Evolutionary conservation across 352 stramenopile species (phyloP), one percentile per base, ranked within the genome.

Genomic region (Pythium aristosporum): DNA sequence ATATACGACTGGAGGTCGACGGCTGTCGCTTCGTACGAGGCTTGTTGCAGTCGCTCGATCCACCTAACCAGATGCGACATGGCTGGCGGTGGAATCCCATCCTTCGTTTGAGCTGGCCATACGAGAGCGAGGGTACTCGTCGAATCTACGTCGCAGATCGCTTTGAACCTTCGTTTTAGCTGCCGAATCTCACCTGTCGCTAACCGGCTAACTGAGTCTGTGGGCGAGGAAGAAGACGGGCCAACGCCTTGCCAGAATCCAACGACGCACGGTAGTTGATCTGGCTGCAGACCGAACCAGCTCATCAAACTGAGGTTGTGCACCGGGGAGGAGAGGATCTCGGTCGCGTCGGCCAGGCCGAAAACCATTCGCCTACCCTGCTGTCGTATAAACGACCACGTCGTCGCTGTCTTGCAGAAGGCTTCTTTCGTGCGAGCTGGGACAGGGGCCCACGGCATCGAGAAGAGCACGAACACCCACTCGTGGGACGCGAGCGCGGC

Each of bases 241-340:
- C 58, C 63, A 28, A 62, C 30, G 21, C 75, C 75, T 44, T 77
- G 65, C 75, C 75, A 83, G 51, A 83, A 80, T 15, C 20, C 75
- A 5, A 79, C 57, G 13, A 83, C 67, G 21, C 67, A 77, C 6
- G 75, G 75, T 16, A 80, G 16, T 25, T 47, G 13, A 12, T 59
- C 36, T 18, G 64, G 51, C 1, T 54, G 28, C 0, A 83, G 37
- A 0, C 50, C 68, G 12, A 83, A 54, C 58, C 63, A 80, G 12
- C 56, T 79, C 46, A 77, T 57, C 9, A 80, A 55, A 39, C 75
- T 83, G 56, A 75, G 77, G 8, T 18, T 43, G 23, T 55, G 36
- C 11, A 12, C 10, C 16, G 32, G 13, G 5, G 50, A 18, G 1
- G 36, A 52, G 4, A 74, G 50, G 8, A 44, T 70, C 7, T 70